These are phyloP conservation scores for Candida tallmaniae DNA, from an alignment of 805 yeast genomes.

Conservation along the genomic window DNA sequence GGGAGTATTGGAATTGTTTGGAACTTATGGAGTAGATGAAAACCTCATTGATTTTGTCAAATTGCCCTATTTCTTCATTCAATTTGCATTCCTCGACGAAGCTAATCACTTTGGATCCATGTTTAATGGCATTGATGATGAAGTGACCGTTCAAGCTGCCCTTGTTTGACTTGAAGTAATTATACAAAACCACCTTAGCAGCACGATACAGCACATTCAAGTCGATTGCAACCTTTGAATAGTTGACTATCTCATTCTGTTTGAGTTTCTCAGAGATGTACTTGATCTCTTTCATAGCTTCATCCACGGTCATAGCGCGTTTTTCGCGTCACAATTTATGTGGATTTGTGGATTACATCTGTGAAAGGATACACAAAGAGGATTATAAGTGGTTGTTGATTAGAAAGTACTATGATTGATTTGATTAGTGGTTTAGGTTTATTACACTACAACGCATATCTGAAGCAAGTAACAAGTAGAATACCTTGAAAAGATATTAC, in stretches of 20 bases:
- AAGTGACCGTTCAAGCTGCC: conserved; percentile 36
- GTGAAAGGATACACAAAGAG: too few relatives aligned
- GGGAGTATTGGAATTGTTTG: conserved; percentile 5
- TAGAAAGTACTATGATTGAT: too few relatives aligned
- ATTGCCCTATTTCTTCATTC: conserved; percentile 15
- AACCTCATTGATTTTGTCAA: conserved; percentile 27
- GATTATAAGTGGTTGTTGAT: too few relatives aligned
- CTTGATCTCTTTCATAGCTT: conserved; percentile 23
- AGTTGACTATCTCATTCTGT: conserved; percentile 30
- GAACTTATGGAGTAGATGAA: conserved; percentile 36
- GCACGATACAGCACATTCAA: conserved; percentile 32
- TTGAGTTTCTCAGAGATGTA: conserved; percentile 23
- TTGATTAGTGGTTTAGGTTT: too few relatives aligned
- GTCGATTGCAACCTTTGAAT: conserved; percentile 37
- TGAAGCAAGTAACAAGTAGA: too few relatives aligned
- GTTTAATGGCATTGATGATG: conserved; percentile 34
- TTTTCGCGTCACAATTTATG: too few relatives aligned
- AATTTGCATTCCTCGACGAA: conserved; percentile 16
- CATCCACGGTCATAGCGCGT: conserved; percentile 30
- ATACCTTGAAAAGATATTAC: too few relatives aligned
- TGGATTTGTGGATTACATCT: too few relatives aligned
- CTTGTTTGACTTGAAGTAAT: conserved; percentile 33
- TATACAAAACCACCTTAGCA: conserved; percentile 36
- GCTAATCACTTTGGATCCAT: conserved; percentile 15
- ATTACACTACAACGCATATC: too few relatives aligned